Conservation (phyloP, 495 filamentous ascomycete species). For the Copromyces sp. region DNA sequence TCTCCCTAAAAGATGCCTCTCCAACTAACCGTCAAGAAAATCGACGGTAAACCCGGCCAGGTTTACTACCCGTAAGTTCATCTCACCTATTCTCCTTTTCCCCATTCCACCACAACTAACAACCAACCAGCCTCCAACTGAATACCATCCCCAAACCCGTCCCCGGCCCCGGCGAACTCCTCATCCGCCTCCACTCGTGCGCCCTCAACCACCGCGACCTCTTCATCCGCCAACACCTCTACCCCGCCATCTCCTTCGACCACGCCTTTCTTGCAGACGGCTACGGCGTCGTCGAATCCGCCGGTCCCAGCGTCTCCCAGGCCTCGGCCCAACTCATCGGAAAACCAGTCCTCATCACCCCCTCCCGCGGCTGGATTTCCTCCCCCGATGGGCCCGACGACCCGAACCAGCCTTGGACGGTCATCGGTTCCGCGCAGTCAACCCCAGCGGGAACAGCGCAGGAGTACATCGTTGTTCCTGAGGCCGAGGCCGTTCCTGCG, state of each 20-base stretch:
- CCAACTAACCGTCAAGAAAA: slow-evolving; percentile 40
- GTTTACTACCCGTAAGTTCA: slow-evolving; percentile 63
- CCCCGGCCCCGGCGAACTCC: slow-evolving; percentile 53
- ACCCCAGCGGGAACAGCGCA: slow-evolving; percentile 58
- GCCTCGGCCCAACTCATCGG: slow-evolving; percentile 21
- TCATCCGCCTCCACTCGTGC: slow-evolving; percentile 60
- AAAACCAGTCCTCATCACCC: slow-evolving; percentile 66
- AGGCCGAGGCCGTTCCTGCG: slow-evolving; percentile 60
- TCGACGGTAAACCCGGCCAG: slow-evolving; percentile 66
- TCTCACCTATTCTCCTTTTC: not conserved
- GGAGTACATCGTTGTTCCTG: slow-evolving; percentile 58
- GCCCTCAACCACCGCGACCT: slow-evolving; percentile 88
- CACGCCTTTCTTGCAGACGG: slow-evolving; percentile 73
- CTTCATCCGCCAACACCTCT: slow-evolving; percentile 85
- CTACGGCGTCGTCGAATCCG: slow-evolving; percentile 54
- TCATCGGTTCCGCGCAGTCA: slow-evolving; percentile 59
- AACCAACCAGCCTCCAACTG: slow-evolving; percentile 45
- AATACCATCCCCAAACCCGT: slow-evolving; percentile 47
- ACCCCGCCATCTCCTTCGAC: slow-evolving; percentile 70
- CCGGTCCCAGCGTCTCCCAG: slow-evolving; percentile 43
- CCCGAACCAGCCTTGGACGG: slow-evolving; percentile 41
- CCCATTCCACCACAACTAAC: not conserved
- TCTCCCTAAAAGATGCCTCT: slow-evolving; percentile 29
- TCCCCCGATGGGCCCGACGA: slow-evolving; percentile 64
- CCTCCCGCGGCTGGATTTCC: slow-evolving; percentile 63